Evolutionary conservation across 1,284 basidiomycete genomes (phyloP).

Genomic region (Fomitiporia mediterranea): DNA sequence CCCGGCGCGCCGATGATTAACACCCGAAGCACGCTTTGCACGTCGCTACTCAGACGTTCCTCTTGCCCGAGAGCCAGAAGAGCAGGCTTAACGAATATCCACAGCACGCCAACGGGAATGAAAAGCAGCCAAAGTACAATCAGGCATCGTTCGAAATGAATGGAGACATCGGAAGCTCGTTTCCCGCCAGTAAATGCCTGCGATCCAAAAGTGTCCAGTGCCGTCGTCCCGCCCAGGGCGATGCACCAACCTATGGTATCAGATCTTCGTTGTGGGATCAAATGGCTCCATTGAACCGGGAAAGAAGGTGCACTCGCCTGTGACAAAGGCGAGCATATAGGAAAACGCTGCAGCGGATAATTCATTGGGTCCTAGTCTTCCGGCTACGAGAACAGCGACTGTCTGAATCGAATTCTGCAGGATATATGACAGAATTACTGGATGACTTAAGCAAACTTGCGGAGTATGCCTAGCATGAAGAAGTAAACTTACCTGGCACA

Average conservation of each 20-base stretch:
- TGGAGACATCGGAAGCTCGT: slow-evolving; percentile 53
- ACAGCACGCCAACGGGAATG: slow-evolving; percentile 54
- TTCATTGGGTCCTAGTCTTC: slow-evolving; percentile 62
- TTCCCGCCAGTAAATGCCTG: slow-evolving; percentile 65
- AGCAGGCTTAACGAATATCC: slow-evolving; percentile 57
- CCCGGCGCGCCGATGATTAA: slow-evolving; percentile 62
- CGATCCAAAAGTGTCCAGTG: slow-evolving; percentile 71
- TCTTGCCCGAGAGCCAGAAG: slow-evolving; percentile 63
- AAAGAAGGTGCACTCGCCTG: slow-evolving; percentile 58
- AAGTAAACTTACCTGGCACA: slow-evolving; percentile 42
- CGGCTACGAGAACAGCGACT: slow-evolving; percentile 54
- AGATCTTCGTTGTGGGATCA: slow-evolving; percentile 22
- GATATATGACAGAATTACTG: slow-evolving; percentile 61
- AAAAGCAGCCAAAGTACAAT: slow-evolving; percentile 58
- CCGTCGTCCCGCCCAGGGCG: slow-evolving; percentile 72
- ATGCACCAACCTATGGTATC: slow-evolving; percentile 58
- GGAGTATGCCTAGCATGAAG: not conserved
- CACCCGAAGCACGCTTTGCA: slow-evolving; percentile 59
- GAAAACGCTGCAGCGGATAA: slow-evolving; percentile 68
- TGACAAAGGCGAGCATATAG: slow-evolving; percentile 72
- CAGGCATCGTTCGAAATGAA: slow-evolving; percentile 67
- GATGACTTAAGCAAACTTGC: not conserved
- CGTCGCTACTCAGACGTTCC: slow-evolving; percentile 46
- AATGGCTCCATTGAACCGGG: slow-evolving; percentile 1
- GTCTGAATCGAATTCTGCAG: slow-evolving; percentile 73